Conservation (phyloP, 2,329 filamentous ascomycete species). For the Curvularia eragrostidis region DNA sequence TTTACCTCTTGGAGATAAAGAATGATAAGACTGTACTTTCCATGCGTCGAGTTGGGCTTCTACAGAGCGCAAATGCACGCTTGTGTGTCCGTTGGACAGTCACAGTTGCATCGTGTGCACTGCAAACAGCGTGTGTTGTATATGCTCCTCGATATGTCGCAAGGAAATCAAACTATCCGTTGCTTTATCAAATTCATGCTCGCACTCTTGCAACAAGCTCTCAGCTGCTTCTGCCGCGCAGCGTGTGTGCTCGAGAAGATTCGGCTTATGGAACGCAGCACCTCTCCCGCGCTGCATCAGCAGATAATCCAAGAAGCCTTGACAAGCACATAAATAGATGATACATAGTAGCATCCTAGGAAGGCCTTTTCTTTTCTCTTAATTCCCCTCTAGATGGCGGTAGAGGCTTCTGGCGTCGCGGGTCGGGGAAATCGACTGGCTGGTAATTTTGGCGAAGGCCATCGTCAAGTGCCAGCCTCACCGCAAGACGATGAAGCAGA, state of each 20-base stretch:
- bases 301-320: neutral
- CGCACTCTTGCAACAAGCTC: constrained; percentile 24
- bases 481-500: constrained; percentile 41
- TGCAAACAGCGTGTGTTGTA: constrained; percentile 39
- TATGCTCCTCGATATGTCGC: constrained; percentile 44
- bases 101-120: constrained; percentile 28
- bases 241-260: constrained; percentile 38
- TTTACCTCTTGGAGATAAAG: constrained; percentile 32
- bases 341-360: constrained; percentile 45
- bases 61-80: constrained; percentile 40
- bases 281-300: constrained; percentile 31
- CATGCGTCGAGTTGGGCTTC: constrained; percentile 38
- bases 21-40: constrained; percentile 23
- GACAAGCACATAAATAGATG: constrained; percentile 33
- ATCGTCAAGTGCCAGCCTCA: constrained; percentile 43
- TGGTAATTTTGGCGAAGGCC: constrained; percentile 35
- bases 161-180: constrained; percentile 35
- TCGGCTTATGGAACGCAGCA: constrained; percentile 40
- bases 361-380: constrained; percentile 40
- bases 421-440: constrained; percentile 20
- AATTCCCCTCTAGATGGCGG: constrained; percentile 24
- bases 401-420: constrained; percentile 20
- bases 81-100: constrained; percentile 37
- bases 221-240: constrained; percentile 40
- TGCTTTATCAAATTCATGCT: constrained; percentile 37